A percentile compares a stretch with the other conserved stretches of the same genome.
Evolutionary conservation across 1,284 basidiomycete genomes (phyloP).

Genomic region (Chiua sp.): DNA sequence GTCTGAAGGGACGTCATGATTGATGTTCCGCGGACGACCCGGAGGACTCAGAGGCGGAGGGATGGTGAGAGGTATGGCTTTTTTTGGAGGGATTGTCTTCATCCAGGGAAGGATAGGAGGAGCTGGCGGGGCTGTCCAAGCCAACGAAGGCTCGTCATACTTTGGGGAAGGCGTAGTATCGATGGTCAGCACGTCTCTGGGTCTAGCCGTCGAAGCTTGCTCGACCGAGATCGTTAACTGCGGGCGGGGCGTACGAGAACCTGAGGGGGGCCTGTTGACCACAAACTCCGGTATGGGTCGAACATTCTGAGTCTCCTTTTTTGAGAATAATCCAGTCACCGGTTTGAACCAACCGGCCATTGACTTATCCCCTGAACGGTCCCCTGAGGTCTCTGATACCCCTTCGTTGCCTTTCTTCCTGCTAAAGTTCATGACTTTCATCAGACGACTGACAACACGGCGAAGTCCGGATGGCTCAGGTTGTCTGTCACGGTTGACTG

Average conservation of each 20-base stretch:
- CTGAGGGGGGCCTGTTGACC: slow-evolving; percentile 26
- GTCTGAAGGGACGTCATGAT: slow-evolving; percentile 33
- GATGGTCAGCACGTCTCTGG: slow-evolving; percentile 39
- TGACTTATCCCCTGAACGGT: slow-evolving; percentile 21
- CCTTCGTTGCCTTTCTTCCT: slow-evolving; percentile 41
- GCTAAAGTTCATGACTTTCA: slow-evolving; percentile 52
- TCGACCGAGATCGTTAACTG: slow-evolving; percentile 52
- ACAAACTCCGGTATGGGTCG: slow-evolving; percentile 25
- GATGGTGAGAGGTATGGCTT: slow-evolving; percentile 28
- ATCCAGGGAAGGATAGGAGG: slow-evolving; percentile 44
- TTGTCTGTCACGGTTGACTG: slow-evolving; percentile 26
- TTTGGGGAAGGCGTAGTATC: slow-evolving; percentile 36
- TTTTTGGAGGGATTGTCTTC: slow-evolving; percentile 38
- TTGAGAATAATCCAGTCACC: slow-evolving; percentile 27
- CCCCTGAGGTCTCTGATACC: slow-evolving; percentile 35
- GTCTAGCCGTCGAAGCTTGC: slow-evolving; percentile 32
- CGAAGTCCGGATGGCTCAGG: slow-evolving; percentile 15
- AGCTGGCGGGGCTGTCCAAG: slow-evolving; percentile 48
- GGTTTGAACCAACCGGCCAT: slow-evolving; percentile 35
- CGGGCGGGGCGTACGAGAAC: slow-evolving; percentile 36
- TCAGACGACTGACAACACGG: slow-evolving; percentile 41
- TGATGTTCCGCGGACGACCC: slow-evolving; percentile 33
- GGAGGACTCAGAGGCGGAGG: slow-evolving; percentile 29
- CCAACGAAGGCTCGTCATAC: slow-evolving; percentile 36
- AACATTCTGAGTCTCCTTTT: slow-evolving; percentile 16